Base-by-base conservation (phyloP, 371 early-diverging fungal genomes). In the Circinella minor region DNA sequence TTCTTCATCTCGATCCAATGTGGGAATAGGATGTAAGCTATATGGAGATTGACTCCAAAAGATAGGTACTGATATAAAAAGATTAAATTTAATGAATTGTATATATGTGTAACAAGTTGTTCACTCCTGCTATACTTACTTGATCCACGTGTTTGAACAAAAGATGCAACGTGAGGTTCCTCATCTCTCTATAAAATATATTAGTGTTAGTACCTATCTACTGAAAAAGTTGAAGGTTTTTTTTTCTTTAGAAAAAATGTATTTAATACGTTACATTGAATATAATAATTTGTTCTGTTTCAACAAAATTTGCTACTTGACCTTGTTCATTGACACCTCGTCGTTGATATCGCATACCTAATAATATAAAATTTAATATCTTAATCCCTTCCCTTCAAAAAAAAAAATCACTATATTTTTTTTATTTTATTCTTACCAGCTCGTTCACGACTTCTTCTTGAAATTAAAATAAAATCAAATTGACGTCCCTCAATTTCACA, bases 31-130 rank as follows among this genome's bases (percentile, higher is more conserved):
- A 64, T 90, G 89, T 49, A 91, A 75, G 43, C 87, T 83, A 63
- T 90, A 89, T 9, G 90, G 88, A 4, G 92, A 88, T 69, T 92
- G 92, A 27, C 84, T 86, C 92, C 91, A 91, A 63, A 89, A 91
- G 13, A 92, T 63, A 20, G 90, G 90, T 61, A 85, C 85, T 85
- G 47, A 37, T 38, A n/a, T 51, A 17, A 51, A 17, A 51, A 13
- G 6, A 1, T 15, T 47, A 47, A 9, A 47, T 47, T 9, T 47
- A 11, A 15, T 15, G 11, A 47, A 47, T 47, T 11, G 15, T 47
- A 9, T 11, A 9, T 47, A 47, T 3, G 3, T 47, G 9, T 11
- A 47, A 47, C 15, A 9, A 47, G 47, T 15, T 47, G 11, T 9
- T 15, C 47, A 47, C 15, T 47, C 1, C 9, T 11, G 47, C 47